phyloP scores from a whole-genome alignment of 495 filamentous ascomycete species.

The Aspergillus avenaceus region DNA sequence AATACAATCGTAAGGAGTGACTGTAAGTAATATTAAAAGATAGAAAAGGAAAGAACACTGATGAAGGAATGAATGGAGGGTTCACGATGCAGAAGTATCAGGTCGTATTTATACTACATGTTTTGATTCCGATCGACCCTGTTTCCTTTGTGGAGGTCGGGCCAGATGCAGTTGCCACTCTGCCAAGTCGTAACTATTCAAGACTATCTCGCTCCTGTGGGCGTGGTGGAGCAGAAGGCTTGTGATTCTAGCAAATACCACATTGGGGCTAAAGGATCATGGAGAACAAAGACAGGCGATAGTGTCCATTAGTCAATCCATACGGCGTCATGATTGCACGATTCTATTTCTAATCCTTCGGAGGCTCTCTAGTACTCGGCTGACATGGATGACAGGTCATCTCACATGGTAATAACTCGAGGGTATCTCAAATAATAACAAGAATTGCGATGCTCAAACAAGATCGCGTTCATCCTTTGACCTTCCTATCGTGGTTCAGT shows the following conservation, averaged over 20 bases:
- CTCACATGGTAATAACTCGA: background rate
- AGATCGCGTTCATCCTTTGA: background rate
- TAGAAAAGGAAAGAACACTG: constrained; percentile 2
- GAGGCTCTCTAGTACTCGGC: no score
- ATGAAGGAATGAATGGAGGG: constrained; percentile 5
- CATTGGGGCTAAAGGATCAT: no score
- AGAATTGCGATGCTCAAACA: no score
- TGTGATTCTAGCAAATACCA: no score
- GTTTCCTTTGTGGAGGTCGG: background rate
- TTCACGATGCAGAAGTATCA: background rate
- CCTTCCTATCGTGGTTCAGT: background rate
- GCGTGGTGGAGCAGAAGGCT: background rate
- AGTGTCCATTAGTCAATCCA: no score
- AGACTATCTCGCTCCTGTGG: background rate
- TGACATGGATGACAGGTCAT: no score
- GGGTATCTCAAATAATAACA: no score
- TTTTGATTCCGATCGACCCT: background rate
- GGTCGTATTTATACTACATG: constrained; percentile 5
- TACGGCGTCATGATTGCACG: no score
- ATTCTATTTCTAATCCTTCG: no score
- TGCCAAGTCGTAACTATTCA: constrained; percentile 7
- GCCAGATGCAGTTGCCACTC: background rate
- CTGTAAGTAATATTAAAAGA: constrained; percentile 2
- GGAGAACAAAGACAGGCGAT: no score
- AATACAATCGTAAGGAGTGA: constrained; percentile 4